phyloP scores from a whole-genome alignment of 2,329 filamentous ascomycete species.

The Phyllosticta capitalensis region DNA sequence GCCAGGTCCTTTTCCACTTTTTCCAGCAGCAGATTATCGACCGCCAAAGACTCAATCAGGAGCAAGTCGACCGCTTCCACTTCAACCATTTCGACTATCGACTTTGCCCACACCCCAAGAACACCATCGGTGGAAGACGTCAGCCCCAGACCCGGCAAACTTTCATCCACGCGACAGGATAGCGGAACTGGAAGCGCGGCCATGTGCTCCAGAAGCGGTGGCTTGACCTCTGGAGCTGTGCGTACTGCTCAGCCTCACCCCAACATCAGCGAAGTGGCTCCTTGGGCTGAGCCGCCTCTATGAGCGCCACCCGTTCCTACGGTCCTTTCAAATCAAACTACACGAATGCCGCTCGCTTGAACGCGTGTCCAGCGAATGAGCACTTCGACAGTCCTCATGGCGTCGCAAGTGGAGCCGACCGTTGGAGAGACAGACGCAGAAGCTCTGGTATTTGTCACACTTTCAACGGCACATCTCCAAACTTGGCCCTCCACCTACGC shows the following conservation, averaged over 20 bases:
- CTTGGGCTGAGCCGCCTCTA: background rate
- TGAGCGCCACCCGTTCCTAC: background rate
- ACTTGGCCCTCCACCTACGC: background rate
- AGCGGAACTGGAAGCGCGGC: constrained; percentile 1
- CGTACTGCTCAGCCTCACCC: background rate
- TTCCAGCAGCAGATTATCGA: background rate
- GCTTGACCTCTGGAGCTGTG: background rate
- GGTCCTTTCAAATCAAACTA: background rate
- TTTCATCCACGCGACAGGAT: constrained; percentile 3
- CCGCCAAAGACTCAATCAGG: background rate
- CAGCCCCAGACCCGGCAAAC: background rate
- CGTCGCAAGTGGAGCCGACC: background rate
- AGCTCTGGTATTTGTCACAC: background rate
- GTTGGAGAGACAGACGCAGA: background rate
- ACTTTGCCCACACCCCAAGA: background rate
- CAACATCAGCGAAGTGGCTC: background rate
- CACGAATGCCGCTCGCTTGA: background rate
- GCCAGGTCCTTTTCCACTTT: background rate
- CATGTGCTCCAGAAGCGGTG: background rate
- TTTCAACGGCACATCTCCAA: background rate
- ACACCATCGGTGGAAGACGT: background rate
- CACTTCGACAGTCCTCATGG: background rate
- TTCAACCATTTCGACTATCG: background rate
- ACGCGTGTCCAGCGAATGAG: background rate
- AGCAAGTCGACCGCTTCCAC: constrained; percentile 1